Conservation (phyloP, 768 basidiomycete species). For the Hebeloma cylindrosporum region DNA sequence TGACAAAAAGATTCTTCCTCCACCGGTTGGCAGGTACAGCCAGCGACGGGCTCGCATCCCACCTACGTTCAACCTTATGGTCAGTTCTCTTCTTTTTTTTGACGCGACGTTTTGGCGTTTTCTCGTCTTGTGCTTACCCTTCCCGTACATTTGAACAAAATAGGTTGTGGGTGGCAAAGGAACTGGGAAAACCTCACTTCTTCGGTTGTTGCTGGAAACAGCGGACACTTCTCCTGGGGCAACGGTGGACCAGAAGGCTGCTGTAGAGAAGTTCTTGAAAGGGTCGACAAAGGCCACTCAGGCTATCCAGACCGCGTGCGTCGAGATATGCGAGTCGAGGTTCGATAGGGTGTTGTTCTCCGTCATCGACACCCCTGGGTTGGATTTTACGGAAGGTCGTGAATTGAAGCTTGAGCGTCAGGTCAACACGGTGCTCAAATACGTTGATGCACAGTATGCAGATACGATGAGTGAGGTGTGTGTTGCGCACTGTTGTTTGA, state of each 20-base stretch:
- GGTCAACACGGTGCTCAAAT: constrained; percentile 71
- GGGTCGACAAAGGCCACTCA: constrained; percentile 61
- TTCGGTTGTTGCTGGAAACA: constrained; percentile 80
- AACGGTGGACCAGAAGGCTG: constrained; percentile 69
- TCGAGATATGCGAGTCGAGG: constrained; percentile 83
- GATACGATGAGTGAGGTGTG: constrained; percentile 86
- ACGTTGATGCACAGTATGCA: constrained; percentile 77
- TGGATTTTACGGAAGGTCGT: constrained; percentile 71
- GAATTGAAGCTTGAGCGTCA: constrained; percentile 81
- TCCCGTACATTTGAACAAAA: constrained; percentile 1
- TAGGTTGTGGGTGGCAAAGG: constrained; percentile 80
- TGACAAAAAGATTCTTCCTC: constrained; percentile 47
- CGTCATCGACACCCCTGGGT: constrained; percentile 83
- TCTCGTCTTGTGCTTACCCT: not conserved
- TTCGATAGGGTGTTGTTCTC: constrained; percentile 78
- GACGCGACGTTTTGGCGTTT: not conserved
- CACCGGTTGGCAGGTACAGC: constrained; percentile 48
- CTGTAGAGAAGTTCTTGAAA: constrained; percentile 64
- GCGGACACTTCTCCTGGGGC: constrained; percentile 78
- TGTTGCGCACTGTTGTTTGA: constrained; percentile 7
- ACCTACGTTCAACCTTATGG: constrained; percentile 88
- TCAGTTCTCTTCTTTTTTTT: constrained; percentile 27
- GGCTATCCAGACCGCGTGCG: constrained; percentile 62
- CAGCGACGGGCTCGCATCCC: constrained; percentile 66
- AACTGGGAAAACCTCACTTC: constrained; percentile 82